Conservation (phyloP, 345 rosid species). For the Hypericum perforatum region DNA sequence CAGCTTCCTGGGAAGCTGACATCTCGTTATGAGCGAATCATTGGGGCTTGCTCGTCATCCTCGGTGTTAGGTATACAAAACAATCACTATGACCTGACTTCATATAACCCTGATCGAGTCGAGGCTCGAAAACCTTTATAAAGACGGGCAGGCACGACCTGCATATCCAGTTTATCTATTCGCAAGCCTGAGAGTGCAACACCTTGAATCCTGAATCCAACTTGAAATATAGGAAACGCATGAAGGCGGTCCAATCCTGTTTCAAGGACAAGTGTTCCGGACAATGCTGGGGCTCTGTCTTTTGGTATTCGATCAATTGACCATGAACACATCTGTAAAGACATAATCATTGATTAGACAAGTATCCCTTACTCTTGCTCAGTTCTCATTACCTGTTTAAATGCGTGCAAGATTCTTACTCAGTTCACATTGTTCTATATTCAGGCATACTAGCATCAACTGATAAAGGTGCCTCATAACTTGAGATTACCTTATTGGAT, state of each 20-base stretch:
- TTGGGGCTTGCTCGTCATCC: no score
- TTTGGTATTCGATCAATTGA: constrained; percentile 75
- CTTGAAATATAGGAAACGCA: constrained; percentile 65
- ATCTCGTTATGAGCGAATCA: no score
- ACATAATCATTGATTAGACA: no score
- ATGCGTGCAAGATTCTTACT: no score
- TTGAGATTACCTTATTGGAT: constrained; percentile 52
- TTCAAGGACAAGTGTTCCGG: constrained; percentile 56
- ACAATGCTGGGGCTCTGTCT: constrained; percentile 72
- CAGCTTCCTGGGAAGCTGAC: no score
- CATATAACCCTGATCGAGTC: constrained; percentile 70
- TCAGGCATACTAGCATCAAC: no score
- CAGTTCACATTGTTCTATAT: no score
- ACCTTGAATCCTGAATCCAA: constrained; percentile 80
- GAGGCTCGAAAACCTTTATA: constrained; percentile 89
- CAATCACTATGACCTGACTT: constrained; percentile 54
- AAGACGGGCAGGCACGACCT: constrained; percentile 52
- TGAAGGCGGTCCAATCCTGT: constrained; percentile 56
- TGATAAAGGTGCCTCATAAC: no score
- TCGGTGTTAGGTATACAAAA: background rate
- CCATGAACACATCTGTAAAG: constrained; percentile 70
- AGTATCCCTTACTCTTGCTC: no score
- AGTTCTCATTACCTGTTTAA: no score
- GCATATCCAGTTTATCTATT: constrained; percentile 65
- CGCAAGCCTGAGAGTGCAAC: constrained; percentile 79